Conservation (phyloP, 2,329 filamentous ascomycete species). For the Capronia americana region DNA sequence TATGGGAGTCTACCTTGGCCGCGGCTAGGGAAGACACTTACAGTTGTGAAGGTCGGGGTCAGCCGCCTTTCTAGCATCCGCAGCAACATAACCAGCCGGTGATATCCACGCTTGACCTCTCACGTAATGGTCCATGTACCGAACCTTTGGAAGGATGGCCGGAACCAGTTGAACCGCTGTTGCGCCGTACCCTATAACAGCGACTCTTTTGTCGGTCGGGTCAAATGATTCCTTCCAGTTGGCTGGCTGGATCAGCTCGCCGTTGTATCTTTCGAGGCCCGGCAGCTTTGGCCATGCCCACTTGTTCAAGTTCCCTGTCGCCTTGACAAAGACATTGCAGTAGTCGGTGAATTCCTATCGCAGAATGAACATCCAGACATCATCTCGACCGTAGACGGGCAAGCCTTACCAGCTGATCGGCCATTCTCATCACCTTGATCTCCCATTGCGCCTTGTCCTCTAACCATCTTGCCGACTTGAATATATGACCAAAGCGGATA, state of each 20-base stretch:
- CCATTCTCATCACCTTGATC: slow-evolving; percentile 16
- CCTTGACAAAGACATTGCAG: background rate
- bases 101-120: slow-evolving; percentile 25
- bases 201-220: slow-evolving; percentile 47
- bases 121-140: slow-evolving; percentile 40
- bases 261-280: slow-evolving; percentile 40
- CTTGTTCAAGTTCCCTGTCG: slow-evolving; percentile 63
- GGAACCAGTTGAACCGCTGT: slow-evolving; percentile 32
- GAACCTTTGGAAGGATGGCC: slow-evolving; percentile 33
- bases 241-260: slow-evolving; percentile 42
- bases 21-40: background rate
- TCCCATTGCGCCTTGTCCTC: slow-evolving; percentile 24
- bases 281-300: slow-evolving; percentile 49
- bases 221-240: slow-evolving; percentile 59
- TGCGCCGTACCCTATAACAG: slow-evolving; percentile 26
- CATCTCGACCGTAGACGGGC: background rate
- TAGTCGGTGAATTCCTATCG: background rate
- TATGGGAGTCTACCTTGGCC: no score
- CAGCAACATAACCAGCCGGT: slow-evolving; percentile 34
- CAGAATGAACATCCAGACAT: background rate
- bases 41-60: background rate
- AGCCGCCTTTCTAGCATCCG: background rate
- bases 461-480: slow-evolving; percentile 30
- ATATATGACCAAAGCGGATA: slow-evolving; percentile 32
- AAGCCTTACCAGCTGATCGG: background rate